phyloP scores from a whole-genome alignment of 2,329 filamentous ascomycete genomes.

The Paraphaeosphaeria sporulosa region DNA sequence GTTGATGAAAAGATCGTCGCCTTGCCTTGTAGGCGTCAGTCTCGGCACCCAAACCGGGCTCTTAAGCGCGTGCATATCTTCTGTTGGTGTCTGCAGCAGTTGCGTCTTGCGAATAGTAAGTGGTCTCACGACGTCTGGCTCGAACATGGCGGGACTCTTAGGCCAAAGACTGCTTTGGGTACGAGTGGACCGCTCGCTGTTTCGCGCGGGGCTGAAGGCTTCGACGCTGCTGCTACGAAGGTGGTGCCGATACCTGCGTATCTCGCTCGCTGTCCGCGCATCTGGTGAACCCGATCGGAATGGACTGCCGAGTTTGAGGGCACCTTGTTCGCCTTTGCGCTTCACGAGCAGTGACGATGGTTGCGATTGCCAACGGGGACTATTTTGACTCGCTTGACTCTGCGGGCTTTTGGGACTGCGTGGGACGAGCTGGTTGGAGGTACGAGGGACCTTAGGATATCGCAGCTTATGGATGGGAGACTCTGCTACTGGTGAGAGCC shows the following conservation, averaged over 20 bases:
- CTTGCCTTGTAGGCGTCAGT: slow-evolving; percentile 71
- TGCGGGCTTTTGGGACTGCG: slow-evolving; percentile 42
- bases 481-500: slow-evolving; percentile 53
- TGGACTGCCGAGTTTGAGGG: slow-evolving; percentile 46
- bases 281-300: slow-evolving; percentile 39
- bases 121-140: slow-evolving; percentile 31
- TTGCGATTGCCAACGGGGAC: slow-evolving; percentile 15
- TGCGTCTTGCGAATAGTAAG: slow-evolving; percentile 32
- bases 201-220: slow-evolving; percentile 29
- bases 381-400: slow-evolving; percentile 21
- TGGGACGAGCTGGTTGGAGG: slow-evolving; percentile 56
- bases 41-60: slow-evolving; percentile 68
- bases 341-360: slow-evolving; percentile 47
- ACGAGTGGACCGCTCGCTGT: slow-evolving; percentile 30
- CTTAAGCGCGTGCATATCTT: slow-evolving; percentile 34
- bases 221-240: slow-evolving; percentile 35
- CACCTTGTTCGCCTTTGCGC: slow-evolving; percentile 43
- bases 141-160: slow-evolving; percentile 38
- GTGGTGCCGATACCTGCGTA: slow-evolving; percentile 25
- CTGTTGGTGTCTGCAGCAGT: slow-evolving; percentile 16
- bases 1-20: slow-evolving; percentile 67
- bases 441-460: slow-evolving; percentile 58
- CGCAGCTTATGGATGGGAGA: slow-evolving; percentile 54
- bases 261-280: slow-evolving; percentile 12
- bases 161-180: slow-evolving; percentile 37